phyloP scores from a whole-genome alignment of 2,329 filamentous ascomycete genomes.

The Basipetospora chlamydospora region DNA sequence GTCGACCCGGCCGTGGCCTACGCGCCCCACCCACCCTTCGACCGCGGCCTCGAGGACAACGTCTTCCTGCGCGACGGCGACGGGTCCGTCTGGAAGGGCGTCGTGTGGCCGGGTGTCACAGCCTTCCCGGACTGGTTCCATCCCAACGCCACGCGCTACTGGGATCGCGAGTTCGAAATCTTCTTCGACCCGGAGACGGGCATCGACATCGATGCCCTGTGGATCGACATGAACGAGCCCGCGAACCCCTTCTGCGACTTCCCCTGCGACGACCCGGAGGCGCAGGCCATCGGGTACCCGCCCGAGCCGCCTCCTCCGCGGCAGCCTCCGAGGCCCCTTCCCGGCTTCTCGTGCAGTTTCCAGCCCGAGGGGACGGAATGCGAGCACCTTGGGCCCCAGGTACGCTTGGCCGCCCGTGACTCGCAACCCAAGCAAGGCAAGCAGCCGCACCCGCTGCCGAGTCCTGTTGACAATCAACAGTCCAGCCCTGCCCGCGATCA shows the following conservation, averaged over 20 bases:
- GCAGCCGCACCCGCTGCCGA: too few relatives aligned
- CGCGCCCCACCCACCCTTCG: constrained; percentile 25
- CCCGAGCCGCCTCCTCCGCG: constrained; percentile 48
- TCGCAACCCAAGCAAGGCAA: too few relatives aligned
- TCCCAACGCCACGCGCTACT: constrained; percentile 46
- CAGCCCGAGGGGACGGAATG: neutral
- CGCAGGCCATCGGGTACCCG: constrained; percentile 30
- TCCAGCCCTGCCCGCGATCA: neutral
- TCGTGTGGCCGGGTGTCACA: constrained; percentile 63
- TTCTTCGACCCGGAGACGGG: constrained; percentile 52
- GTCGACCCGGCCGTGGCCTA: constrained; percentile 54
- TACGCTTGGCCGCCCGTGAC: neutral
- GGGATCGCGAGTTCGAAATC: constrained; percentile 48
- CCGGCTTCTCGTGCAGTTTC: neutral
- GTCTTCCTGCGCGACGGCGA: constrained; percentile 35
- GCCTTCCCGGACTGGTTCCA: constrained; percentile 68
- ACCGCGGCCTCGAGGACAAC: constrained; percentile 26
- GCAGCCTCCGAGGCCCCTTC: constrained; percentile 14
- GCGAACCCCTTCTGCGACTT: constrained; percentile 16
- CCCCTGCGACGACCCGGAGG: constrained; percentile 12
- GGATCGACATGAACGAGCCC: constrained; percentile 52
- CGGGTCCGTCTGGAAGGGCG: constrained; percentile 41
- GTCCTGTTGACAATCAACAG: too few relatives aligned
- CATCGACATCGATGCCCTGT: constrained; percentile 61
- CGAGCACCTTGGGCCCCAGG: neutral